A percentile compares a stretch with the other conserved stretches of the same genome.
Evolutionary conservation across 2,329 filamentous ascomycete species (phyloP).

Genomic region (Calonectria fujianensis): DNA sequence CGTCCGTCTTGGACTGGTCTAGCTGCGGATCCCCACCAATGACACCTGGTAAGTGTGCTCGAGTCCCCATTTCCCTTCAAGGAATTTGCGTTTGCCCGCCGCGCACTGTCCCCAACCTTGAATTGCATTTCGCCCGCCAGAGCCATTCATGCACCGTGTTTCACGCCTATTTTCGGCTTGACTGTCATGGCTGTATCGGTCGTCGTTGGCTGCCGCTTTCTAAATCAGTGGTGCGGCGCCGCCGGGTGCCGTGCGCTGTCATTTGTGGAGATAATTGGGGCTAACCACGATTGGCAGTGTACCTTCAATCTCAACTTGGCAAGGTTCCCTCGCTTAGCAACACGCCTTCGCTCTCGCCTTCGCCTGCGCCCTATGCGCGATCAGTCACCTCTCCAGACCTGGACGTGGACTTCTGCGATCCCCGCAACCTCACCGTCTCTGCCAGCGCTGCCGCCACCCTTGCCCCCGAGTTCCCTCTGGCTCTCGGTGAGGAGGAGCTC

Average conservation of each 20-base stretch:
- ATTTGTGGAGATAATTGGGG: constrained; percentile 52
- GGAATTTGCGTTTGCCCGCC: not conserved
- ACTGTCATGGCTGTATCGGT: constrained; percentile 33
- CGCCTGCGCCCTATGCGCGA: constrained; percentile 85
- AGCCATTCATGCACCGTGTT: constrained; percentile 40
- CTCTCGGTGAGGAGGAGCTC: constrained; percentile 79
- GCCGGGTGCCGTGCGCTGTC: constrained; percentile 47
- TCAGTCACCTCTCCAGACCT: constrained; percentile 78
- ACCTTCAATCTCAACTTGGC: constrained; percentile 68
- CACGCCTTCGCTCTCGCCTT: constrained; percentile 89
- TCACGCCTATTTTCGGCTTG: constrained; percentile 49
- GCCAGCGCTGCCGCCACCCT: constrained; percentile 68
- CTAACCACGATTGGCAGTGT: constrained; percentile 68
- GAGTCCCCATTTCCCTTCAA: constrained; percentile 19
- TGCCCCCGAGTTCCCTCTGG: constrained; percentile 79
- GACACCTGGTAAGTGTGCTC: constrained; percentile 85
- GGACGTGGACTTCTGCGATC: constrained; percentile 92
- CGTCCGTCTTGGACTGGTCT: constrained; percentile 85
- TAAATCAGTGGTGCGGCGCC: constrained; percentile 49
- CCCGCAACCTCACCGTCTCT: constrained; percentile 88
- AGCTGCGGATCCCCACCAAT: constrained; percentile 87
- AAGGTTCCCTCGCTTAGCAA: constrained; percentile 76
- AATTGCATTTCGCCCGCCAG: constrained; percentile 28
- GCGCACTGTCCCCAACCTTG: constrained; percentile 25
- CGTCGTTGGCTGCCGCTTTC: constrained; percentile 47